phyloP scores from a whole-genome alignment of 2,329 filamentous ascomycete species.

The Neopestalotiopsis rosae region DNA sequence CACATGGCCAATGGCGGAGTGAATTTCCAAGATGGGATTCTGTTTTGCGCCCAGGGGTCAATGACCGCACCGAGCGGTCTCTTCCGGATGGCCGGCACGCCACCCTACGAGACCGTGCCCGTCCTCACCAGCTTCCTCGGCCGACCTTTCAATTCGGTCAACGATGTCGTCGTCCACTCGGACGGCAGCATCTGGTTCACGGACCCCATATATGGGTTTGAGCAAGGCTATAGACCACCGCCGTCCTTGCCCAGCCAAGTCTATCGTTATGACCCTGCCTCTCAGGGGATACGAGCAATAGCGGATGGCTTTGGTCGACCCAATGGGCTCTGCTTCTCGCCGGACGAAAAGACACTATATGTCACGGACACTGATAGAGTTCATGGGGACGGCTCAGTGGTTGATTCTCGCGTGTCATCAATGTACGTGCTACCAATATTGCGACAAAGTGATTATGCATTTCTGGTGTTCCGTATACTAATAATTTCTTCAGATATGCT shows the following conservation, averaged over 20 bases:
- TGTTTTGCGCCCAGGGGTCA: constrained; percentile 48
- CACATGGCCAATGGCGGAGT: constrained; percentile 55
- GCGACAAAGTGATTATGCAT: constrained; percentile 17
- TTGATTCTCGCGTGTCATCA: constrained; percentile 27
- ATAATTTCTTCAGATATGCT: constrained; percentile 33
- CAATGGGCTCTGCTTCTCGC: constrained; percentile 52
- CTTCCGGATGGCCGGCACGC: constrained; percentile 36
- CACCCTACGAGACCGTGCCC: constrained; percentile 34
- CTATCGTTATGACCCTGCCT: constrained; percentile 50
- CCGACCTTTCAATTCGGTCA: constrained; percentile 53
- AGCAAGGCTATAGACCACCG: constrained; percentile 49
- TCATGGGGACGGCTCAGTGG: constrained; percentile 39
- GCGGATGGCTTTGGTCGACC: constrained; percentile 54
- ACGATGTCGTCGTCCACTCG: constrained; percentile 49
- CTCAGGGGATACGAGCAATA: constrained; percentile 45
- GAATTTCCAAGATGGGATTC: constrained; percentile 46
- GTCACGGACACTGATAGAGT: constrained; percentile 46
- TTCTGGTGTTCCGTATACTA: background rate
- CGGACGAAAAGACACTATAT: constrained; percentile 49
- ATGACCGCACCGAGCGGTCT: constrained; percentile 33
- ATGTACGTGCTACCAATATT: constrained; percentile 31
- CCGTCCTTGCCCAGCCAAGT: constrained; percentile 52
- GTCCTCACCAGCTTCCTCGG: constrained; percentile 48
- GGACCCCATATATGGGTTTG: constrained; percentile 53
- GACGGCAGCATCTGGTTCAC: constrained; percentile 57